Evolutionary conservation across 2,329 filamentous ascomycete genomes (phyloP), one percentile per base, ranked within the genome.

Genomic region (Clonostachys chloroleuca): DNA sequence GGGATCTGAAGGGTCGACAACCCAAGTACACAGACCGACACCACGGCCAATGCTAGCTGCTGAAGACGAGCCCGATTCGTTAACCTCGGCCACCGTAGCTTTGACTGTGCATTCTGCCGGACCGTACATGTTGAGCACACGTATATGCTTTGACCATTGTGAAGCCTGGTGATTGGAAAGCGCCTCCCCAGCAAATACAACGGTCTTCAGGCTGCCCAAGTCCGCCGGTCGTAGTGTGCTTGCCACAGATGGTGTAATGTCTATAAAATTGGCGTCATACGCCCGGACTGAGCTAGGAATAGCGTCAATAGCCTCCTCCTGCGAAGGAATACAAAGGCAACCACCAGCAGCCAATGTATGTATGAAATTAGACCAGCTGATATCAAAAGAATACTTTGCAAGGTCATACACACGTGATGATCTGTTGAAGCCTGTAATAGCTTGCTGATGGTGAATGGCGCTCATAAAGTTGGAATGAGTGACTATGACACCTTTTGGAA

Each of bases 41-140:
- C 39, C 43, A 8, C 42, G 34, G 2, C 54, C 52, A 33, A 57
- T 52, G 35, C 43, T 34, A 12, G 42, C 16, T 49, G 66, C 67
- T n/a, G 17, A n/a, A 12, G 43, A 36, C 5, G 33, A 13, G 33
- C 66, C 59, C 8, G 49, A 47, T 24, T 39, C 16, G 5, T 40
- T 41, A 12, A 47, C 37, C n/a, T 20, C 20, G n/a, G 65, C 64
- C 44, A 64, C 66, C 2, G 34, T 30, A 24, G 46, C 47, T 5
- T 45, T n/a, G 18, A 34, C 16, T 8, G 47, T 48, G 49, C 72
- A 75, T 51, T 75, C 73, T 1, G 68, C 72, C 1, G 73, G 72
- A 0, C 73, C 72, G 43, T 74, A 75, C 1, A 64, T 67, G 44
- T 72, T 44, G 12, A 48, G 14, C 14, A 39, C 36, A 4, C 36